These are phyloP conservation scores for Polyplosphaeria fusca DNA, from an alignment of 495 filamentous ascomycete species.

Conservation along the genomic window DNA sequence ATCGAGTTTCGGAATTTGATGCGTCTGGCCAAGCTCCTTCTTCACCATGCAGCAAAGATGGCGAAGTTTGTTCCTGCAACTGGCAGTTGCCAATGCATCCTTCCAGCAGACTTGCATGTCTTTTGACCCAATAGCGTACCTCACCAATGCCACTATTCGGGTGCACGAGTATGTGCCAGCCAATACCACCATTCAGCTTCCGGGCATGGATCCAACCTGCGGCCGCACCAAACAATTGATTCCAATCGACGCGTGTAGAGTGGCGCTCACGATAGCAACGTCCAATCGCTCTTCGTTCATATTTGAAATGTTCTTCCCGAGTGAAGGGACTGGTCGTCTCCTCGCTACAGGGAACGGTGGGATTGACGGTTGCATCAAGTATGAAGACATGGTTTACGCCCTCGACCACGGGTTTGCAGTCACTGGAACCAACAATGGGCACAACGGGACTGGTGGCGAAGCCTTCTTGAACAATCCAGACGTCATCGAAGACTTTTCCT, in stretches of 20 bases:
- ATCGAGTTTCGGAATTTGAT: too few species aligned
- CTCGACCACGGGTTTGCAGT: conserved; percentile 52
- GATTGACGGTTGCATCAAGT: conserved; percentile 50
- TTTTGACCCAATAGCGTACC: neutral
- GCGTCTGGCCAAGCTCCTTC: too few species aligned
- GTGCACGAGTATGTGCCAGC: conserved; percentile 1
- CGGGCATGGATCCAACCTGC: neutral
- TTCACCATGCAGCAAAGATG: too few species aligned
- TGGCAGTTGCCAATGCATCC: neutral
- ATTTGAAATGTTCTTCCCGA: conserved; percentile 2
- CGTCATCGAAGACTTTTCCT: conserved; percentile 50
- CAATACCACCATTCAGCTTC: conserved; percentile 7
- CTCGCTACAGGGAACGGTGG: conserved; percentile 58
- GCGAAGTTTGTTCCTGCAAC: too few species aligned
- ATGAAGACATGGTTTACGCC: conserved; percentile 36
- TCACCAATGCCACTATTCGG: conserved; percentile 1
- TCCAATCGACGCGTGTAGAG: neutral
- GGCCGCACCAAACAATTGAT: neutral
- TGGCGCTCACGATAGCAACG: conserved; percentile 6
- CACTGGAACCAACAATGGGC: conserved; percentile 57
- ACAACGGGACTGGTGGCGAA: conserved; percentile 52
- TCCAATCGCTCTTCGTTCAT: neutral
- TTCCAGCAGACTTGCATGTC: neutral
- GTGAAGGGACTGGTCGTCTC: conserved; percentile 44
- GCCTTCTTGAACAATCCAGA: conserved; percentile 52